Conservation (phyloP, 495 filamentous ascomycete species). For the Friedmanniomyces endolithicus region DNA sequence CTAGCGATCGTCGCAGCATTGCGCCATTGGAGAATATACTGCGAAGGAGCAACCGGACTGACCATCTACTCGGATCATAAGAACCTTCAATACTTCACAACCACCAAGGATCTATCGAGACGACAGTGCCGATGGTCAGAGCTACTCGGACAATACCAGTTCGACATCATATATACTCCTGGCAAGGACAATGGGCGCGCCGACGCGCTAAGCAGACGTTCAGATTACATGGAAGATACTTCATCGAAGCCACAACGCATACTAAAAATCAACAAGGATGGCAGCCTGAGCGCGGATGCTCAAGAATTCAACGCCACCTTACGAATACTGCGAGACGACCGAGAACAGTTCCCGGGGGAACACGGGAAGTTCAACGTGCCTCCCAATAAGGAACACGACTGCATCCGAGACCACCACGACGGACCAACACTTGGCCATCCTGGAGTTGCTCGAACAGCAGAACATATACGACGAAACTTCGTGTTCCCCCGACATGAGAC, state of each 20-base stretch:
- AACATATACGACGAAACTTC: slow-evolving; percentile 5
- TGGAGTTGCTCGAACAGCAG: not conserved
- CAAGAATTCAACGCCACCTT: not conserved
- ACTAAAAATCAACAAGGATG: not conserved
- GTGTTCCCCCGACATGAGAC: slow-evolving; percentile 7
- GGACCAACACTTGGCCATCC: not conserved
- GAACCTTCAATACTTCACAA: slow-evolving; percentile 26
- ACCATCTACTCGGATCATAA: slow-evolving; percentile 22
- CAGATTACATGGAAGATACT: slow-evolving; percentile 1
- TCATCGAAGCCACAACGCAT: not conserved
- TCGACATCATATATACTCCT: slow-evolving; percentile 18
- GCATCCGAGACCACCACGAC: not conserved
- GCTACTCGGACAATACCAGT: slow-evolving; percentile 16
- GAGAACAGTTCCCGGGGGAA: not conserved
- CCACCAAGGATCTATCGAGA: slow-evolving; percentile 14
- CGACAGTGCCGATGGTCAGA: slow-evolving; percentile 20
- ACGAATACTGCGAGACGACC: not conserved
- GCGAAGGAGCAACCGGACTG: slow-evolving; percentile 7
- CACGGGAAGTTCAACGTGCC: not conserved
- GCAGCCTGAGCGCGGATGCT: too few relatives aligned
- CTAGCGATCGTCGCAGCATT: slow-evolving; percentile 28
- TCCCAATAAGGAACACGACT: not conserved
- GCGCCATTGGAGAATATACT: slow-evolving; percentile 6
- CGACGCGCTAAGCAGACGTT: slow-evolving; percentile 13
- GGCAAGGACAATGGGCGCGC: slow-evolving; percentile 11